Evolutionary conservation across 228 moss, liverwort and hornwort genomes (phyloP).

Genomic region (Sphagnum magellanicum): DNA sequence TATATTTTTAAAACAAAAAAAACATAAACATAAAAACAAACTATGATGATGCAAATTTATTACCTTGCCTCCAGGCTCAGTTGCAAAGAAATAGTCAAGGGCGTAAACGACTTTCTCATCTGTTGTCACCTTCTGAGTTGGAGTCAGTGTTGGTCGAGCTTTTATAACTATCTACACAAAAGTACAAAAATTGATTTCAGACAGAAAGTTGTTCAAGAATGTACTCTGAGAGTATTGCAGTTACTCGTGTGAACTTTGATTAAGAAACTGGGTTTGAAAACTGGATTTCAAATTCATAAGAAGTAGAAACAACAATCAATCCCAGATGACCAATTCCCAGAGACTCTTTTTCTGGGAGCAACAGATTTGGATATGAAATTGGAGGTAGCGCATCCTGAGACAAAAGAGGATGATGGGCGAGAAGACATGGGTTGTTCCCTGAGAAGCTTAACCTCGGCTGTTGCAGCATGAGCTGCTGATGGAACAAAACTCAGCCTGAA

Average conservation of each 20-base stretch:
- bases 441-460: slow-evolving; percentile 24
- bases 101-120: slow-evolving; percentile 35
- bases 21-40: too few relatives aligned
- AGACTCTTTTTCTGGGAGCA: neutral
- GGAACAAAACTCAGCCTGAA: slow-evolving; percentile 18
- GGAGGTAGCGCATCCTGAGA: too few relatives aligned
- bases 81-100: slow-evolving; percentile 46
- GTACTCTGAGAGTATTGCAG: neutral
- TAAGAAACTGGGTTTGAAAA: too few relatives aligned
- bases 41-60: too few relatives aligned
- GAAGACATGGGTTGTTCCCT: too few relatives aligned
- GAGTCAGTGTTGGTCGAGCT: slow-evolving; percentile 17
- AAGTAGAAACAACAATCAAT: neutral
- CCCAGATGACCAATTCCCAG: neutral
- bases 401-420: too few relatives aligned
- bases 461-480: slow-evolving; percentile 31
- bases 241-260: neutral
- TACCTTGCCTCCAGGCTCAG: slow-evolving; percentile 49
- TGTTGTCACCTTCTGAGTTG: slow-evolving; percentile 15
- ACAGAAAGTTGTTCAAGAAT: neutral
- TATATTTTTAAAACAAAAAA: too few relatives aligned
- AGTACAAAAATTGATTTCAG: neutral
- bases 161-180: slow-evolving; percentile 33
- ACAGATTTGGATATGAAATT: neutral
- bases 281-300: neutral